These are phyloP conservation scores for Chrysochromulina parva DNA, from an alignment of 78 protist genomes.

Conservation along the genomic window DNA sequence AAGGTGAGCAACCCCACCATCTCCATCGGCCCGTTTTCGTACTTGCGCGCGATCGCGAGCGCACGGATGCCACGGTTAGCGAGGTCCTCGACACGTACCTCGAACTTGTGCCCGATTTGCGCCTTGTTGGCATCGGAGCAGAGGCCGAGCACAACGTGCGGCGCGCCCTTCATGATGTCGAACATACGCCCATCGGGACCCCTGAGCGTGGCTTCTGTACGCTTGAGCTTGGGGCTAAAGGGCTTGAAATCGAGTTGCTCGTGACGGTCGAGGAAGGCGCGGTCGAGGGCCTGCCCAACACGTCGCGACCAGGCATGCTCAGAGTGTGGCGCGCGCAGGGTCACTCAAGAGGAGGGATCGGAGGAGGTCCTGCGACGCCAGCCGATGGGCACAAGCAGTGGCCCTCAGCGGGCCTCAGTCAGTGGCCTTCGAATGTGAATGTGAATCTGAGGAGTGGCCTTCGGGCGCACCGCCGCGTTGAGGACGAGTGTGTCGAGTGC, in stretches of 20 bases:
- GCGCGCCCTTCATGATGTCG: constrained; percentile 53
- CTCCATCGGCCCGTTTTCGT: not conserved
- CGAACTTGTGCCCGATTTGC: not conserved
- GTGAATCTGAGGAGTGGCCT: no score
- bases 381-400: no score
- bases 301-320: no score
- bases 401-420: no score
- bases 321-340: no score
- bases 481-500: not conserved
- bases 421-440: no score
- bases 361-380: no score
- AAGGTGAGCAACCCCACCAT: not conserved
- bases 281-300: no score
- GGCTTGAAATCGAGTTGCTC: not conserved
- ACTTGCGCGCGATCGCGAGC: not conserved
- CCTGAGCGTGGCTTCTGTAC: not conserved
- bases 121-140: constrained; percentile 55
- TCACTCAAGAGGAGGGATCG: no score
- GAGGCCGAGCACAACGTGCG: constrained; percentile 64
- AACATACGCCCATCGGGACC: not conserved
- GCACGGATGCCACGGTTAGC: not conserved
- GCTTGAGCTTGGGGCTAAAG: not conserved
- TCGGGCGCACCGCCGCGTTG: not conserved
- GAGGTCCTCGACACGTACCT: not conserved
- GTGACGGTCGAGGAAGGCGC: not conserved